Conservation (phyloP, 345 rosid species). For the Rhodamnia rubescens region DNA sequence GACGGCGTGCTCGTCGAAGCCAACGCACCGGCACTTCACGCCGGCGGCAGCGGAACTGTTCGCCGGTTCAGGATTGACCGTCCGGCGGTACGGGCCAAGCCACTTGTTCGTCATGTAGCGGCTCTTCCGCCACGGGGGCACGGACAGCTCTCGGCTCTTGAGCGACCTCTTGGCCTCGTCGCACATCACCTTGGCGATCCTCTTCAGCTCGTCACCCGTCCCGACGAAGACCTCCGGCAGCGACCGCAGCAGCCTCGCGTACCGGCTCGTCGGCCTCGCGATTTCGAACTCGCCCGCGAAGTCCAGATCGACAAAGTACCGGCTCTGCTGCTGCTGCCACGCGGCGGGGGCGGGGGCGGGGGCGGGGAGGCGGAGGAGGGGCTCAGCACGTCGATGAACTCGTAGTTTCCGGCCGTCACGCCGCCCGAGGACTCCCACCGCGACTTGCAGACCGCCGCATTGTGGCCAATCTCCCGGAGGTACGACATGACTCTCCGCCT, state of each 20-base stretch:
- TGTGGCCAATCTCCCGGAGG: conserved; percentile 54
- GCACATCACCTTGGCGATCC: conserved; percentile 33
- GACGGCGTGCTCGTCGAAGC: neutral
- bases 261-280: conserved; percentile 68
- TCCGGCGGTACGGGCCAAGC: conserved; percentile 69
- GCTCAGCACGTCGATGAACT: conserved; percentile 58
- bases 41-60: conserved; percentile 1
- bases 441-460: conserved; percentile 86
- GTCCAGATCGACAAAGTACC: conserved; percentile 72
- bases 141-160: conserved; percentile 40
- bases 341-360: neutral
- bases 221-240: conserved; percentile 60
- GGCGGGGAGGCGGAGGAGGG: neutral
- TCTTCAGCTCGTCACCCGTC: conserved; percentile 46
- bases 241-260: conserved; percentile 23
- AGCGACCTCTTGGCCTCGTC: conserved; percentile 64
- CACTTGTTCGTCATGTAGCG: conserved; percentile 86
- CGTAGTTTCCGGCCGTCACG: conserved; percentile 51
- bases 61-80: conserved; percentile 23
- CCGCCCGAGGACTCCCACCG: conserved; percentile 64
- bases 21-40: neutral
- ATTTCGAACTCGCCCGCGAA: conserved; percentile 66
- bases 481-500: conserved; percentile 48
- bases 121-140: conserved; percentile 92
- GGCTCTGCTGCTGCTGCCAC: conserved; percentile 1